phyloP scores from a whole-genome alignment of 495 filamentous ascomycete species.

The Articulospora tetracladia region DNA sequence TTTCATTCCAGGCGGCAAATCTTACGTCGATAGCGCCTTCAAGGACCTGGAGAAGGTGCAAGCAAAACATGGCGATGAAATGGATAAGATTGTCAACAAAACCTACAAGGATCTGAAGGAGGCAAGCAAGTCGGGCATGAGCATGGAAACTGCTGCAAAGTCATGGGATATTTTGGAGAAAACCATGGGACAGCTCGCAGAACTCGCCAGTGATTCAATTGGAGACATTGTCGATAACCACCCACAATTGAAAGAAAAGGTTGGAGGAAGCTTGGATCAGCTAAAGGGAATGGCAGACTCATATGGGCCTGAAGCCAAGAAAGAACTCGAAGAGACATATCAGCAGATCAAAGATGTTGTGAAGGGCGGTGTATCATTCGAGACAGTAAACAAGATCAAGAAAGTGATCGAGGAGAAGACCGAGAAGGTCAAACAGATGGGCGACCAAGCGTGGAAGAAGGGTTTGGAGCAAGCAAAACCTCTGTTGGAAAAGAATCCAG shows the following conservation, averaged over 20 bases:
- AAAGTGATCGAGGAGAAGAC: conserved; percentile 62
- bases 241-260: conserved; percentile 60
- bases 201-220: conserved; percentile 51
- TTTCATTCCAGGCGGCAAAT: conserved; percentile 63
- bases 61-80: conserved; percentile 55
- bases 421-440: conserved; percentile 54
- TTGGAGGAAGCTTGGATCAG: conserved; percentile 58
- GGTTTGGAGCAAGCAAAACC: conserved; percentile 57
- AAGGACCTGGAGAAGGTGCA: conserved; percentile 58
- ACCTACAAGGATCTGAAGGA: conserved; percentile 55
- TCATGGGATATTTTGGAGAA: conserved; percentile 51
- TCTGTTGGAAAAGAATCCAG: conserved; percentile 61
- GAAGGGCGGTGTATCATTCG: conserved; percentile 43
- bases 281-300: conserved; percentile 59
- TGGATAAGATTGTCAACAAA: conserved; percentile 55
- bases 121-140: conserved; percentile 46
- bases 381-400: conserved; percentile 47
- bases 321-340: conserved; percentile 64
- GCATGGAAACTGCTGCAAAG: conserved; percentile 44
- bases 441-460: conserved; percentile 61
- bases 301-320: conserved; percentile 65
- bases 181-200: conserved; percentile 42
- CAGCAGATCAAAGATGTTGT: conserved; percentile 52
- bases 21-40: conserved; percentile 58
- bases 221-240: conserved; percentile 60